A percentile compares a stretch with the other conserved stretches of the same genome.
Evolutionary conservation across 1,284 basidiomycete species (phyloP).

Genomic region (Fomitiporia mediterranea): DNA sequence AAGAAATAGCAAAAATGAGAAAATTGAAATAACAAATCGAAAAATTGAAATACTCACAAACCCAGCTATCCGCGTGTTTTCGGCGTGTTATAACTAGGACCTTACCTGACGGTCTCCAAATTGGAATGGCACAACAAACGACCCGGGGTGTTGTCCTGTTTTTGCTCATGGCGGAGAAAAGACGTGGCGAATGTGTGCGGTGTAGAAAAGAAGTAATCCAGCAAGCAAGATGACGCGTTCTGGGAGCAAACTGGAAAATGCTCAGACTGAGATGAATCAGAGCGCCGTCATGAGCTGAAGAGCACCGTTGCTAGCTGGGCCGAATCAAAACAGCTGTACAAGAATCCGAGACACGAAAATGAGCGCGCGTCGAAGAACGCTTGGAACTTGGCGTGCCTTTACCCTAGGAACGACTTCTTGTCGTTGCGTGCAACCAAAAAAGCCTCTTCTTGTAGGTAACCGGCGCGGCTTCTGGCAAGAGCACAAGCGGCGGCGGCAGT

Average conservation of each 20-base stretch:
- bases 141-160: slow-evolving; percentile 70
- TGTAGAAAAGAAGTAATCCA: slow-evolving; percentile 17
- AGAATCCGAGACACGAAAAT: slow-evolving; percentile 19
- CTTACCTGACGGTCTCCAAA: slow-evolving; percentile 63
- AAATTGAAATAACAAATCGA: slow-evolving; percentile 17
- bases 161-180: slow-evolving; percentile 56
- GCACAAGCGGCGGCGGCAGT: background rate
- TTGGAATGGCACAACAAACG: slow-evolving; percentile 83
- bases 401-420: background rate
- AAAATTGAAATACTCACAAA: slow-evolving; percentile 58
- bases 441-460: background rate
- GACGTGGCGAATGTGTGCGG: slow-evolving; percentile 21
- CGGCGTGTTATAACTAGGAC: slow-evolving; percentile 77
- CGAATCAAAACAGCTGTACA: slow-evolving; percentile 6
- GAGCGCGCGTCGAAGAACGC: slow-evolving; percentile 14
- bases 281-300: slow-evolving; percentile 11
- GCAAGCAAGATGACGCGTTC: background rate
- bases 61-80: slow-evolving; percentile 73
- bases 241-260: slow-evolving; percentile 3
- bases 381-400: slow-evolving; percentile 12
- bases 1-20: slow-evolving; percentile 19
- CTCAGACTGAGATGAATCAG: slow-evolving; percentile 1
- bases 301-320: slow-evolving; percentile 5
- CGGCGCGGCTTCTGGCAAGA: background rate
- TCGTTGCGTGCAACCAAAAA: slow-evolving; percentile 2